These are phyloP conservation scores for Guadua angustifolia DNA, from an alignment of 176 grass and related monocot species.

Conservation along the genomic window DNA sequence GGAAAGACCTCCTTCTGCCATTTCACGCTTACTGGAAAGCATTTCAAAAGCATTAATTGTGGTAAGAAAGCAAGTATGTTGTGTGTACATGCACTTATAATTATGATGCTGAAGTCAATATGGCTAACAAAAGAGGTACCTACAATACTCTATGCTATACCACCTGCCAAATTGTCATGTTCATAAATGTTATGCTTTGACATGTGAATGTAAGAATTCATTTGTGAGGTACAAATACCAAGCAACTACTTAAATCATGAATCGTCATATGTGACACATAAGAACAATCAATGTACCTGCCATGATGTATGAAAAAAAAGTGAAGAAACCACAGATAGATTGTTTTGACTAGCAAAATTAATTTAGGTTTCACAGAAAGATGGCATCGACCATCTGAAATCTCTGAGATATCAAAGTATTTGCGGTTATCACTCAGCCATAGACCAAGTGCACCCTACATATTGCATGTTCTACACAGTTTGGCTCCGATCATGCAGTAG, in stretches of 20 bases:
- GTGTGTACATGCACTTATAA: slow-evolving; percentile 8
- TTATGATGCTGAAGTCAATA: slow-evolving; percentile 28
- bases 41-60: slow-evolving; percentile 33
- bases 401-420: not conserved
- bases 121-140: not conserved
- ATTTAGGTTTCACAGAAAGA: slow-evolving; percentile 3
- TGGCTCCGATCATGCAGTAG: not conserved
- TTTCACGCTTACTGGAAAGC: slow-evolving; percentile 90
- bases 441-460: not conserved
- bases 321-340: slow-evolving; percentile 2
- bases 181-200: not conserved
- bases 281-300: not conserved
- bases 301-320: not conserved
- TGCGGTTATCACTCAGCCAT: not conserved
- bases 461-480: slow-evolving; percentile 23
- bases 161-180: not conserved
- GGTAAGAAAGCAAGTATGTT: slow-evolving; percentile 5
- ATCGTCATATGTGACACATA: not conserved
- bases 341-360: not conserved
- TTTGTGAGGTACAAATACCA: slow-evolving; percentile 5
- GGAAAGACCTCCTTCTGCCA: slow-evolving; percentile 92
- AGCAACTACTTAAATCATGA: not conserved
- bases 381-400: not conserved
- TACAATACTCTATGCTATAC: not conserved
- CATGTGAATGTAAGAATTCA: not conserved